Percentiles rank a stretch among this genome's conserved stretches.
Conservation (phyloP, 2,329 filamentous ascomycete species). For the Diaporthe destruens region DNA sequence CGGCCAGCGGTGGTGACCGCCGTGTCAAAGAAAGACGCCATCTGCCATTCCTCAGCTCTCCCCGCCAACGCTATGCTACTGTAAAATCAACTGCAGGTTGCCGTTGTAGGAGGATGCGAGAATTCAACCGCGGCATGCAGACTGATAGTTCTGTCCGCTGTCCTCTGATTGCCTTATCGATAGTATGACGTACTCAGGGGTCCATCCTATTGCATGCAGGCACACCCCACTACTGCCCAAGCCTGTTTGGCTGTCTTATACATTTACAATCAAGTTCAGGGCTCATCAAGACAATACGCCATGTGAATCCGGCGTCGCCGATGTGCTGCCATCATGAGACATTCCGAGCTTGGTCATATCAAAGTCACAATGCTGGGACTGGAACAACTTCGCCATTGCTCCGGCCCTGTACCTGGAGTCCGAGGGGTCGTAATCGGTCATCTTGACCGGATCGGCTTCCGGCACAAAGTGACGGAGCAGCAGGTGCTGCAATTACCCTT, state of each 20-base stretch:
- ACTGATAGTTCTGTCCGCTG: neutral
- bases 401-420: neutral
- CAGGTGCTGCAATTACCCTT: neutral
- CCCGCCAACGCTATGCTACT: neutral
- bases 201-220: slow-evolving; percentile 16
- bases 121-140: neutral
- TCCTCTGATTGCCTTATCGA: slow-evolving; percentile 25
- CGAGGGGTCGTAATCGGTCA: no score
- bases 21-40: neutral
- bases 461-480: slow-evolving; percentile 1
- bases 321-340: neutral
- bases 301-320: neutral
- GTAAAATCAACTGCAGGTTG: neutral
- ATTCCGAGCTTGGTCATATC: neutral
- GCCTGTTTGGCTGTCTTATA: neutral
- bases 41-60: slow-evolving; percentile 1
- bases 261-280: neutral
- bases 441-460: neutral
- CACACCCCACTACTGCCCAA: neutral
- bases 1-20: slow-evolving; percentile 18
- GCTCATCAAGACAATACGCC: neutral
- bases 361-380: neutral
- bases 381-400: neutral
- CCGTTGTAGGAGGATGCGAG: neutral
- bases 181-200: slow-evolving; percentile 31